Conservation (phyloP, 129 eudicot genomes). For the Flaveria linearis region DNA sequence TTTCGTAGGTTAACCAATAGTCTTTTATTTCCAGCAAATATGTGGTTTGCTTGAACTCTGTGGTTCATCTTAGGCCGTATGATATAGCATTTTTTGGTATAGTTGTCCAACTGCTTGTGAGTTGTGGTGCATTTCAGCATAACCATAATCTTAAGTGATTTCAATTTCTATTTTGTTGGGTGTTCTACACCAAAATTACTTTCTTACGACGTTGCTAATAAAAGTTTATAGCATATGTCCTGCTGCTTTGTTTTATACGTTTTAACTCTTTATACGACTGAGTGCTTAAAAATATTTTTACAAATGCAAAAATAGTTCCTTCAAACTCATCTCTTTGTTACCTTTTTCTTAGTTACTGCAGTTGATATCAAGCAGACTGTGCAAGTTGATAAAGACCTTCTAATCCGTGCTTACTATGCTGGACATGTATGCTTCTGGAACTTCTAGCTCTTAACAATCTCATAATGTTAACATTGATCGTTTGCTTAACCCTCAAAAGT, state of each 20-base stretch:
- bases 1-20: background rate
- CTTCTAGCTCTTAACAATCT: constrained; percentile 14
- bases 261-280: background rate
- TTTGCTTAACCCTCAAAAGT: constrained; percentile 2
- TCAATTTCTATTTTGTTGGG: background rate
- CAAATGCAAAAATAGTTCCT: background rate
- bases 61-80: constrained; percentile 2
- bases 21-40: background rate
- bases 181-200: background rate
- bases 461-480: background rate
- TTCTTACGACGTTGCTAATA: background rate
- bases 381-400: constrained; percentile 86
- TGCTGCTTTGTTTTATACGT: background rate
- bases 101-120: background rate
- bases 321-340: background rate
- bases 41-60: background rate
- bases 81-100: background rate
- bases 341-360: constrained; percentile 61
- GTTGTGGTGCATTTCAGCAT: background rate
- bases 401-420: constrained; percentile 90
- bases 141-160: background rate
- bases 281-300: background rate
- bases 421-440: constrained; percentile 76
- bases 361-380: constrained; percentile 89
- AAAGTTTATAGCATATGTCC: background rate